Conservation (phyloP, 2,329 filamentous ascomycete species). For the Cladophialophora yegresii region DNA sequence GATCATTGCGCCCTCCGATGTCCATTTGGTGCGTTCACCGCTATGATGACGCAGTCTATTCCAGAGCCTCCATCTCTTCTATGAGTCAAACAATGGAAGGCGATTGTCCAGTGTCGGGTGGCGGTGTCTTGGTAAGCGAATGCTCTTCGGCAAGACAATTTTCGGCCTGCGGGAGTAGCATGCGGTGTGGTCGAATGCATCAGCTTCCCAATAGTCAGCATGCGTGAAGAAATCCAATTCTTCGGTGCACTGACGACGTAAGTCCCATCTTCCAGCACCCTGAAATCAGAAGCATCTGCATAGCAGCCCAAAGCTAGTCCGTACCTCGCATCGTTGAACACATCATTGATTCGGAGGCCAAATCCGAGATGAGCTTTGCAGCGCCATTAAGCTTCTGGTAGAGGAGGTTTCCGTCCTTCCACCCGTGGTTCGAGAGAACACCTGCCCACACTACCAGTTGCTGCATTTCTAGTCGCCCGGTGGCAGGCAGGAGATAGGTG, state of each 20-base stretch:
- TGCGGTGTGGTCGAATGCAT: neutral
- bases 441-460: neutral
- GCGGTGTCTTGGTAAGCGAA: neutral
- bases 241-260: neutral
- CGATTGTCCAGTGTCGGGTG: neutral
- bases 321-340: neutral
- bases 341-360: constrained; percentile 2
- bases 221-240: neutral
- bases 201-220: neutral
- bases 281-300: neutral
- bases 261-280: neutral
- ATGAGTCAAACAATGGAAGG: neutral
- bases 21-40: constrained; percentile 1
- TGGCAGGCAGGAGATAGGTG: neutral
- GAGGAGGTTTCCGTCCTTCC: constrained; percentile 17
- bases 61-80: neutral
- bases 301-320: neutral
- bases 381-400: constrained; percentile 23
- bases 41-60: neutral
- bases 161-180: neutral
- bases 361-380: constrained; percentile 24
- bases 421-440: constrained; percentile 2
- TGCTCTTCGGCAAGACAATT: neutral
- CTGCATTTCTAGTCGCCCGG: neutral
- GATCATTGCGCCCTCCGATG: neutral